Conservation (phyloP, 345 rosid genomes). For the Jatropha curcas region DNA sequence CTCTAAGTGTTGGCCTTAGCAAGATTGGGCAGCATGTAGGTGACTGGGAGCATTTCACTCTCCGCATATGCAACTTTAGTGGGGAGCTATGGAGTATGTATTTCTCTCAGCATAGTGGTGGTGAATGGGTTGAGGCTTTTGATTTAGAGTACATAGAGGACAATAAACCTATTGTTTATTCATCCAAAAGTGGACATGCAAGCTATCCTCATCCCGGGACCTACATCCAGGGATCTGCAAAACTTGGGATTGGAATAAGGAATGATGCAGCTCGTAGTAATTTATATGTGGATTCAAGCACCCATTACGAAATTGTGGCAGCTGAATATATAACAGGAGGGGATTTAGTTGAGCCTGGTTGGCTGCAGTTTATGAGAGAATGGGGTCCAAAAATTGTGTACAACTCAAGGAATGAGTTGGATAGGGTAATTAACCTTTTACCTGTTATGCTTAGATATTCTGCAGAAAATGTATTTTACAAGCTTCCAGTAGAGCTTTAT, state of each 20-base stretch:
- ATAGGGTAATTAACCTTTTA: slow-evolving; percentile 46
- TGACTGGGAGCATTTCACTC: slow-evolving; percentile 97
- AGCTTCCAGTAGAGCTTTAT: slow-evolving; percentile 62
- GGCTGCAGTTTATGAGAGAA: slow-evolving; percentile 86
- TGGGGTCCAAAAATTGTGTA: slow-evolving; percentile 79
- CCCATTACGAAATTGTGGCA: slow-evolving; percentile 57
- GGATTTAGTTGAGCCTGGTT: slow-evolving; percentile 53
- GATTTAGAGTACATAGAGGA: slow-evolving; percentile 65
- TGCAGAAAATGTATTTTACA: slow-evolving; percentile 32
- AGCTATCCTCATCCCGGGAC: slow-evolving; percentile 67
- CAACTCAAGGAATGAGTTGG: slow-evolving; percentile 56
- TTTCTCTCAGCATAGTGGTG: slow-evolving; percentile 93
- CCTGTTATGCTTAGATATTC: slow-evolving; percentile 45
- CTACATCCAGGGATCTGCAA: slow-evolving; percentile 66
- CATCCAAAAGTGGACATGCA: slow-evolving; percentile 76
- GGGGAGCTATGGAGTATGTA: slow-evolving; percentile 75
- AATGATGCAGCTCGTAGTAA: slow-evolving; percentile 64
- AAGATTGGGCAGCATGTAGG: slow-evolving; percentile 80
- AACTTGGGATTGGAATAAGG: slow-evolving; percentile 67
- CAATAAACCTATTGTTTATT: slow-evolving; percentile 66
- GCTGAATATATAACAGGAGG: slow-evolving; percentile 71
- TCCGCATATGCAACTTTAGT: slow-evolving; percentile 73
- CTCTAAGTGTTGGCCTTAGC: slow-evolving; percentile 43
- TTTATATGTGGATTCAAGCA: slow-evolving; percentile 58
- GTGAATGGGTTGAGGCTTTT: slow-evolving; percentile 70